A percentile compares a stretch with the other conserved stretches of the same genome.
Evolutionary conservation across 2,329 filamentous ascomycete species (phyloP).

Genomic region (Colletotrichum graminicola): DNA sequence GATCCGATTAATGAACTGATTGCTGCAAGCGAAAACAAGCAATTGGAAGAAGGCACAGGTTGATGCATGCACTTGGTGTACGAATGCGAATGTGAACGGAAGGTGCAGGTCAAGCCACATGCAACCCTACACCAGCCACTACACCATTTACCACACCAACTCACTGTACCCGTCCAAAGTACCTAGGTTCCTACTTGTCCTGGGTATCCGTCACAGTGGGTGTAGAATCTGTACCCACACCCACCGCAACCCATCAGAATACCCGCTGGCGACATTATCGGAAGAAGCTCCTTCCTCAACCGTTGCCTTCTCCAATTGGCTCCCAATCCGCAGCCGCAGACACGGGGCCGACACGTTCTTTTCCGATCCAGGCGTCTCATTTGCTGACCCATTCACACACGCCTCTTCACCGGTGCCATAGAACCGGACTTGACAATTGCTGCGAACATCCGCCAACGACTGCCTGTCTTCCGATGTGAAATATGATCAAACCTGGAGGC

Average conservation of each 20-base stretch:
- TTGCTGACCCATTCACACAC: constrained; percentile 30
- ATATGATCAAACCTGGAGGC: constrained; percentile 27
- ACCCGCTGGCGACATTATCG: neutral
- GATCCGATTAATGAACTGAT: constrained; percentile 10
- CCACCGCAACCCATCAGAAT: neutral
- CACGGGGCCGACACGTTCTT: constrained; percentile 16
- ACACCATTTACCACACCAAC: too few species aligned
- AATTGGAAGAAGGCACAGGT: neutral
- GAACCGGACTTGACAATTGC: constrained; percentile 38
- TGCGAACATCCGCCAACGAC: constrained; percentile 41
- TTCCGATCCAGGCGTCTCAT: constrained; percentile 33
- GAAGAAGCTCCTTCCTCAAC: constrained; percentile 18
- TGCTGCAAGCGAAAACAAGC: constrained; percentile 9
- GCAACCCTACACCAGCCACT: neutral
- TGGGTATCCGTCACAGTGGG: too few species aligned
- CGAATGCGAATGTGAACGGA: neutral
- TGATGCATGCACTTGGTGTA: too few species aligned
- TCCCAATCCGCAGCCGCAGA: neutral
- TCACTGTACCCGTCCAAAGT: too few species aligned
- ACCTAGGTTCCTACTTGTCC: too few species aligned
- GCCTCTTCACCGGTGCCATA: constrained; percentile 39
- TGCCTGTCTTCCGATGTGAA: constrained; percentile 29
- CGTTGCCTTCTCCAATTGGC: constrained; percentile 34
- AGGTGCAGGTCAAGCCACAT: neutral
- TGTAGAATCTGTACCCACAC: neutral